A percentile compares a stretch with the other conserved stretches of the same genome.
Conservation (phyloP, 352 stramenopile species). For the Globisporangium heterothallicum region DNA sequence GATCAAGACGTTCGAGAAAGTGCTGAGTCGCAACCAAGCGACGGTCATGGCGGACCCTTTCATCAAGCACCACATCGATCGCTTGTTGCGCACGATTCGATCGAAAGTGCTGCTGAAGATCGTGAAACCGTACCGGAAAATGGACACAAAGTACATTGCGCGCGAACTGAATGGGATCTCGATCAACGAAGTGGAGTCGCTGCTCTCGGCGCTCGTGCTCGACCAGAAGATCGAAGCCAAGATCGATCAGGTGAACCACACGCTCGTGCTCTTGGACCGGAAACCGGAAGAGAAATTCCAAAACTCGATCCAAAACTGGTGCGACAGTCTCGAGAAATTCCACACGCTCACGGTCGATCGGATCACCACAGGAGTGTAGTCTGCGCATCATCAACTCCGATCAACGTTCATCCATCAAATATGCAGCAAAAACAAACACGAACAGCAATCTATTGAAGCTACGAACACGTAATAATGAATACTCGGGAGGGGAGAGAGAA, state of each 20-base stretch:
- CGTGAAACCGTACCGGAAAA: conserved; percentile 92
- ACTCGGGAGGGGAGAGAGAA: neutral
- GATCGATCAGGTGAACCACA: conserved; percentile 90
- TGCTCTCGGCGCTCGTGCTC: conserved; percentile 90
- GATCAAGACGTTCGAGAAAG: conserved; percentile 92
- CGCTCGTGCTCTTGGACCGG: conserved; percentile 60
- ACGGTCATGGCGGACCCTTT: conserved; percentile 94
- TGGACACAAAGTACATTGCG: conserved; percentile 65
- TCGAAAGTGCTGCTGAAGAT: conserved; percentile 93
- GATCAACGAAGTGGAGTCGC: conserved; percentile 87
- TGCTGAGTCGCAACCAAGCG: conserved; percentile 82
- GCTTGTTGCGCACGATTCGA: conserved; percentile 92
- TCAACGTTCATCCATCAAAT: too few species aligned
- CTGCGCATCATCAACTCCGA: too few species aligned
- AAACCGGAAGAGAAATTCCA: conserved; percentile 73
- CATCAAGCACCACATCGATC: conserved; percentile 93
- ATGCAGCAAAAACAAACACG: conserved; percentile 1
- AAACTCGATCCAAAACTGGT: conserved; percentile 54
- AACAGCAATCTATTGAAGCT: neutral
- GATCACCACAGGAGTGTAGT: conserved; percentile 39
- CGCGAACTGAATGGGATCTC: conserved; percentile 90
- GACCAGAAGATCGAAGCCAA: conserved; percentile 89
- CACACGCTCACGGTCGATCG: conserved; percentile 60
- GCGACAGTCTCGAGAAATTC: conserved; percentile 66
- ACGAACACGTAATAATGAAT: neutral